Percentiles rank a stretch among this genome's conserved stretches.
Conservation (phyloP, 345 rosid genomes). For the Arabis alpina region DNA sequence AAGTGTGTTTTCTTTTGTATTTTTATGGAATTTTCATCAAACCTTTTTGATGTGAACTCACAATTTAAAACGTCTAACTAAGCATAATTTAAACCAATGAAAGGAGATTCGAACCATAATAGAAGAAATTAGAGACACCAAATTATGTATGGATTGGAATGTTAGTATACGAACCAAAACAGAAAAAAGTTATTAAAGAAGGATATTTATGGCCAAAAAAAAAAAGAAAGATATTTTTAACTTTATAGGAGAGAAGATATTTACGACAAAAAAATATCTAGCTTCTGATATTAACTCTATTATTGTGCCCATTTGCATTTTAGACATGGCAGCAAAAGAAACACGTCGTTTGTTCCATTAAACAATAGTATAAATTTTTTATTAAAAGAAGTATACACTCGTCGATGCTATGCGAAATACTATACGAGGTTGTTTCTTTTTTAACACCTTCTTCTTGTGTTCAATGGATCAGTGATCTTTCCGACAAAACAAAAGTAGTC, state of each 20-base stretch:
- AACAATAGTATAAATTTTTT: neutral
- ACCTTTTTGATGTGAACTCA: no score
- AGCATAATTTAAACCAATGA: no score
- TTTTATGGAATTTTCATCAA: no score
- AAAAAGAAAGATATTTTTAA: no score
- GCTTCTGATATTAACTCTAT: slow-evolving; percentile 35
- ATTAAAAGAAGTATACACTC: neutral
- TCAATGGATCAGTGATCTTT: slow-evolving; percentile 15
- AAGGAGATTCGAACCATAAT: no score
- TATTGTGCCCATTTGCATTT: slow-evolving; percentile 26
- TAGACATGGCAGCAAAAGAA: slow-evolving; percentile 28
- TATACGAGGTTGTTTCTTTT: slow-evolving; percentile 38
- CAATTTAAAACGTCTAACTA: no score
- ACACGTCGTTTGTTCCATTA: slow-evolving; percentile 30
- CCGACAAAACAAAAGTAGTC: slow-evolving; percentile 16
- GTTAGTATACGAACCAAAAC: no score
- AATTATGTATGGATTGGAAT: no score
- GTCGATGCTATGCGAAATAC: slow-evolving; percentile 27
- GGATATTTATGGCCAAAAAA: no score
- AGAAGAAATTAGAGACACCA: no score
- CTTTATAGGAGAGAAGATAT: slow-evolving; percentile 16
- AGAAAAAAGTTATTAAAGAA: no score
- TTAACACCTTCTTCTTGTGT: slow-evolving; percentile 24
- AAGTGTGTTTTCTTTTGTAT: no score
- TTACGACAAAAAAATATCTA: slow-evolving; percentile 5